Conservation (phyloP, 345 rosid species). For the Abelmoschus esculentus region DNA sequence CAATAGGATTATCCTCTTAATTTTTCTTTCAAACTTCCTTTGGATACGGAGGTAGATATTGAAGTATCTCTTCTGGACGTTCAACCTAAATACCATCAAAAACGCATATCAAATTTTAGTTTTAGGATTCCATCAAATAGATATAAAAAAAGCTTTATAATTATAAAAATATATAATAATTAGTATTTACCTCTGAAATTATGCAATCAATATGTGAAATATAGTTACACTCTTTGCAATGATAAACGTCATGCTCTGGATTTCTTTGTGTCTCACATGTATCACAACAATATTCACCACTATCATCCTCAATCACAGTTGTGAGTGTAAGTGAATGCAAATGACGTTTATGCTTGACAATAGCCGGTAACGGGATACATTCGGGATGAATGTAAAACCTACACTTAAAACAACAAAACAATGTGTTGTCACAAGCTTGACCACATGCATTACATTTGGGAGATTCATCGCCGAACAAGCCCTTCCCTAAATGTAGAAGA, state of each 20-base stretch:
- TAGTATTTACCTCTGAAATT: background rate
- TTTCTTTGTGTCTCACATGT: slow-evolving; percentile 4
- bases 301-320: background rate
- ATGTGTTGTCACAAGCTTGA: background rate
- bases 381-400: background rate
- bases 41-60: background rate
- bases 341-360: background rate
- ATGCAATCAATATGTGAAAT: background rate
- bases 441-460: background rate
- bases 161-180: background rate
- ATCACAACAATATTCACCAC: background rate
- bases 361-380: background rate
- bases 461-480: background rate
- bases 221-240: background rate
- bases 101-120: background rate
- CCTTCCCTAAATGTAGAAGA: slow-evolving; percentile 8
- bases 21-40: too few species aligned
- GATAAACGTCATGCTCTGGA: background rate
- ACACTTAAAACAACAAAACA: background rate
- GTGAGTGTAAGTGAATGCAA: background rate
- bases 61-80: background rate
- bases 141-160: background rate
- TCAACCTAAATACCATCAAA: background rate
- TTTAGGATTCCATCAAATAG: background rate
- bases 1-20: too few species aligned